Evolutionary conservation across 83 land plant species (phyloP), one percentile per base, ranked within the genome.

Genomic region (Diphasiastrum complanatum): DNA sequence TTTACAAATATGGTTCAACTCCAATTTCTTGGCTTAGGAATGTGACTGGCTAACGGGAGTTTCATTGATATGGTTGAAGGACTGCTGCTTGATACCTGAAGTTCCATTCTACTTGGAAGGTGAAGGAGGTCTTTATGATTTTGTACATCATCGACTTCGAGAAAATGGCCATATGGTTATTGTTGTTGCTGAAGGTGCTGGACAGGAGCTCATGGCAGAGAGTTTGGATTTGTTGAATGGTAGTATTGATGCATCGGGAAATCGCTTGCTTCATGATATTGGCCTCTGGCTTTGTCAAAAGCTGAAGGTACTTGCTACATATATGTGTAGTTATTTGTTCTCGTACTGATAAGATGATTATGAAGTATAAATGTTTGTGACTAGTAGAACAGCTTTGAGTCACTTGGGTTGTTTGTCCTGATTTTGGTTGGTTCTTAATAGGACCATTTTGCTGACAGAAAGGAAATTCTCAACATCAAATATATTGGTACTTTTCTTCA

Each of bases 141-240:
- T 67, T 64, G 83, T 84, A n/a, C 75, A 77, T 59, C 71, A 67
- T 45, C 60, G 83, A 4, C 60, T 87, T 2, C 64, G 73, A 40
- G 86, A 87, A 38, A 77, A 79, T 55, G 93, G 89, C 0, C 93
- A 87, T 63, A 79, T 85, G 83, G 89, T 87, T 41, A 70, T 87
- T 36, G 95, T 88, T 36, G 75, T 88, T 16, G 90, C 95, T n/a
- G 95, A 88, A 70, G 95, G 95, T 47, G 93, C 93, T 26, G 93
- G 93, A 5, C 85, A 87, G 58, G 89, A 84, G 22, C 80, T 87
- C 12, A 66, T 87, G 22, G 71, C 76, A 16, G 78, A 84, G 57
- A 62, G 68, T 26, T 33, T 65, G 47, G 55, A 43, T 10, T 28
- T 45, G n/a, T 3, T 45, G 12, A 53, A 73, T 11, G 73, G 51